Evolutionary conservation across 2,329 filamentous ascomycete species (phyloP).

Genomic region (Hymenoscyphus fraxineus): DNA sequence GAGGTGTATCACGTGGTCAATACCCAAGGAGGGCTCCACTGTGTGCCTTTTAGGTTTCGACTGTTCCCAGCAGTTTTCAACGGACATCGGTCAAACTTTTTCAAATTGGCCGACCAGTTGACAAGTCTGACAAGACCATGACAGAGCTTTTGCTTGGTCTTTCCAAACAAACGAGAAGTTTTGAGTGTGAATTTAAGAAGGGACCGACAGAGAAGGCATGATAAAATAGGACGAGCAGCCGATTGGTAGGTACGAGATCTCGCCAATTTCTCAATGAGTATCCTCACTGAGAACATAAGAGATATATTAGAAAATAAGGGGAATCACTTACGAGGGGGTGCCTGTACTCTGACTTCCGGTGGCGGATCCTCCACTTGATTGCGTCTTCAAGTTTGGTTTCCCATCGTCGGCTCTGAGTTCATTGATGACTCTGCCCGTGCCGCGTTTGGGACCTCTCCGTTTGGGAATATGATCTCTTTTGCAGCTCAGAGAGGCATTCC

Average conservation of each 20-base stretch:
- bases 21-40: neutral
- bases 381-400: slow-evolving; percentile 40
- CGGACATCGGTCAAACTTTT: neutral
- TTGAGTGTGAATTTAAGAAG: neutral
- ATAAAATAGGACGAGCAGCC: too few relatives aligned
- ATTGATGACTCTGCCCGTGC: slow-evolving; percentile 59
- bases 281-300: neutral
- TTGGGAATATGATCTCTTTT: slow-evolving; percentile 62
- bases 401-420: slow-evolving; percentile 52
- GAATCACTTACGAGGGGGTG: slow-evolving; percentile 25
- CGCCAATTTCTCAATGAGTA: too few relatives aligned
- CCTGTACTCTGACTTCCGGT: slow-evolving; percentile 22
- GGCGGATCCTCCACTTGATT: slow-evolving; percentile 27
- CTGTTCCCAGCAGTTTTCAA: neutral
- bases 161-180: neutral
- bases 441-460: slow-evolving; percentile 61
- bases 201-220: neutral
- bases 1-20: neutral
- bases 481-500: slow-evolving; percentile 55
- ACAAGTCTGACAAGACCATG: neutral
- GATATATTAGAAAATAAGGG: neutral
- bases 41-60: neutral
- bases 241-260: too few relatives aligned
- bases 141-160: too few relatives aligned
- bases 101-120: neutral